Evolutionary conservation across 306 rosid species (phyloP).

Genomic region (Lathyrus sativus): DNA sequence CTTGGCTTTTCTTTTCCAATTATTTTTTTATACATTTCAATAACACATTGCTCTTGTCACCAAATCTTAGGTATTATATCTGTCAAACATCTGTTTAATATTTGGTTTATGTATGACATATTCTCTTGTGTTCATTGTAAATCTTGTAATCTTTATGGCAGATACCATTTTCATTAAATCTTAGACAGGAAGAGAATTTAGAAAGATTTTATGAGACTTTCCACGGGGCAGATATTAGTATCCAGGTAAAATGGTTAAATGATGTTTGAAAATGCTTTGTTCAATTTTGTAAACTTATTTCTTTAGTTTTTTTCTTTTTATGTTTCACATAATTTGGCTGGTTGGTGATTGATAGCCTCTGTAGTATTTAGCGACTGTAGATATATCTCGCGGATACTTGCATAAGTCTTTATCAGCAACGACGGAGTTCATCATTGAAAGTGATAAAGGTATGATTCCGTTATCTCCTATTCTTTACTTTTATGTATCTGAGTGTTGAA

Average conservation of each 20-base stretch:
- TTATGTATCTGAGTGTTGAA: constrained; percentile 20
- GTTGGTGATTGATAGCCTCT: constrained; percentile 49
- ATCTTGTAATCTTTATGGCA: constrained; percentile 43
- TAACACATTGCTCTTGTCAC: neutral
- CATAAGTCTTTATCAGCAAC: constrained; percentile 82
- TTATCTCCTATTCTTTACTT: constrained; percentile 15
- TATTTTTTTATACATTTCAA: constrained; percentile 2
- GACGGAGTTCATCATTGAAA: constrained; percentile 79
- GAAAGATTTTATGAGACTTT: constrained; percentile 84
- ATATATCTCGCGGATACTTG: constrained; percentile 80
- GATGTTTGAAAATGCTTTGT: constrained; percentile 18
- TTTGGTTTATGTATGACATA: constrained; percentile 14
- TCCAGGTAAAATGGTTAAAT: constrained; percentile 63
- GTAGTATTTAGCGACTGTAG: constrained; percentile 81
- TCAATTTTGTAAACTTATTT: neutral
- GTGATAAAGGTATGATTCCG: constrained; percentile 63
- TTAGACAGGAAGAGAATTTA: constrained; percentile 59
- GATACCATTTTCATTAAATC: constrained; percentile 79
- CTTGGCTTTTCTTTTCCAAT: constrained; percentile 2
- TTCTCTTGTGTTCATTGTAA: constrained; percentile 11
- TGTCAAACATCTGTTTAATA: constrained; percentile 5
- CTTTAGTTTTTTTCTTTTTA: constrained; percentile 1
- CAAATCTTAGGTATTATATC: constrained; percentile 1
- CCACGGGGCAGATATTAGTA: constrained; percentile 82
- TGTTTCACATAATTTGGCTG: constrained; percentile 23